These are phyloP conservation scores for Aspergillus pseudoglaucus DNA, from an alignment of 2,329 filamentous ascomycete genomes.

Conservation along the genomic window DNA sequence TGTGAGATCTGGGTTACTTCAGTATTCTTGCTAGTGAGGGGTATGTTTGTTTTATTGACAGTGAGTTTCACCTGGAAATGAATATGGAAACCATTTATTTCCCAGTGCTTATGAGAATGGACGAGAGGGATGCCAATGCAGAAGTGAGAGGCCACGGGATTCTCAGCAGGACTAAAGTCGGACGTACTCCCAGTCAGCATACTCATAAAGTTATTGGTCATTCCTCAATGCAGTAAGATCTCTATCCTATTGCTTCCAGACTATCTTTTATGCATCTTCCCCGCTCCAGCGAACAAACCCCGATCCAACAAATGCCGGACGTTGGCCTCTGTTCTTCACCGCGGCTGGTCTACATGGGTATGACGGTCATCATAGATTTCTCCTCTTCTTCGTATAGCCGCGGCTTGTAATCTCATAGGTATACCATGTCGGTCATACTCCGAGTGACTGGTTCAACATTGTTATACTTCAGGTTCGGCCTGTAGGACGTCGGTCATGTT, in stretches of 20 bases:
- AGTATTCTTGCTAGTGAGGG: background rate
- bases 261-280: too few relatives aligned
- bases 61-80: background rate
- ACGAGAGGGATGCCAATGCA: background rate
- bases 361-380: background rate
- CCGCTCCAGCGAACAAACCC: too few relatives aligned
- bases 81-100: background rate
- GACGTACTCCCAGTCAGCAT: background rate
- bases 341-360: background rate
- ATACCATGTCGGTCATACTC: constrained; percentile 20
- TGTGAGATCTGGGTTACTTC: background rate
- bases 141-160: background rate
- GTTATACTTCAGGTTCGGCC: constrained; percentile 11
- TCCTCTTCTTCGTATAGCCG: constrained; percentile 4
- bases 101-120: background rate
- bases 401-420: constrained; percentile 13
- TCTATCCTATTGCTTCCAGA: background rate
- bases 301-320: background rate
- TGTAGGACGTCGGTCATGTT: constrained; percentile 12
- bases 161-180: background rate
- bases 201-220: too few relatives aligned
- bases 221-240: background rate
- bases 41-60: background rate
- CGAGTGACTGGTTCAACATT: constrained; percentile 12
- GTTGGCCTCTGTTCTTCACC: background rate